Evolutionary conservation across 108 stramenopile species (phyloP), one percentile per base, ranked within the genome.

Genomic region (Nitzschia palea): DNA sequence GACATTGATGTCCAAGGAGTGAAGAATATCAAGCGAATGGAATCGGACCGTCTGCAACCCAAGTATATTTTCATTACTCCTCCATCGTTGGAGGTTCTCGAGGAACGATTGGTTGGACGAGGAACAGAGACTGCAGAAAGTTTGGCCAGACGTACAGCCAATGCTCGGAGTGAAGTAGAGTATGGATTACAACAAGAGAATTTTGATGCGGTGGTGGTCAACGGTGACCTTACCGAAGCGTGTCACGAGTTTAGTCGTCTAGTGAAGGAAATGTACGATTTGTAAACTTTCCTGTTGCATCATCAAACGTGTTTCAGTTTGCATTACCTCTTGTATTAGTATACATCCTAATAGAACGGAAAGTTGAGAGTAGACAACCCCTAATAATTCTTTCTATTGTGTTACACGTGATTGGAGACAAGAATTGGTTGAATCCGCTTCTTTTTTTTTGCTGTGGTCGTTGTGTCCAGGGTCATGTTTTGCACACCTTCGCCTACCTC

Each of bases 1-100:
- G 98, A 99, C 69, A 97, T 99, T 71, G 98, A 99, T 67, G 83
- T 88, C 2, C 84, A 87, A 52, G 94, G 94, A 14, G 94, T 95
- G n/a, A 55, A 71, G 37, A 73, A 54, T 31, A 77, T 94, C 29
- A 88, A 85, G 29, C 56, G 64, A 29, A 65, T 76, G 32, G 77
- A 80, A 65, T 31, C 42, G 25, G 45, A 27, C 18, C 14, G 23
- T 30, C 31, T 64, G 26, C 43, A 73, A 53, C 85, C 93, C 9
- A 75, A 86, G 28, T 98, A 81, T 71, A 59, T 98, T 12, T 99
- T 97, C 65, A 93, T 99, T 68, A 84, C 93, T n/a, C 96, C 98
- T 3, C 97, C 97, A 0, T 91, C 92, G 6, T 50, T 98, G 62
- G 93, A 91, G 35, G 44, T 56, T 10, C 69, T 99, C 45, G 76